These are phyloP conservation scores for Dipteronia sinensis DNA, from an alignment of 345 rosid genomes.

Conservation along the genomic window DNA sequence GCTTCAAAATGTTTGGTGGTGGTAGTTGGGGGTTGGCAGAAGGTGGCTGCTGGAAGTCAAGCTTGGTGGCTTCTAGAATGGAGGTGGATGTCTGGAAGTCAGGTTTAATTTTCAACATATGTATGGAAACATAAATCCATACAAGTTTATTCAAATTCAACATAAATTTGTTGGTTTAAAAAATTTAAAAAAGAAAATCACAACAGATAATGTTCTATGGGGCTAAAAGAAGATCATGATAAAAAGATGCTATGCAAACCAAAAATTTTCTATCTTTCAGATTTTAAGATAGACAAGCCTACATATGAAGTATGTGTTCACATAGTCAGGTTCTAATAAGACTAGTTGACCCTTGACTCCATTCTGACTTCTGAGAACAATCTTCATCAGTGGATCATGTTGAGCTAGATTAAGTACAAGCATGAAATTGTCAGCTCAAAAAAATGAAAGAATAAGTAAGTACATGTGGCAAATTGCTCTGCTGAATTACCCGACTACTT, in stretches of 20 bases:
- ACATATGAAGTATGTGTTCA: not conserved
- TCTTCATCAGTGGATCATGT: conserved; percentile 1
- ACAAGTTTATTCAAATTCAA: not conserved
- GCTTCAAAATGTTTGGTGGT: too few relatives aligned
- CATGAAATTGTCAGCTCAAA: not conserved
- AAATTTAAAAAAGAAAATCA: too few relatives aligned
- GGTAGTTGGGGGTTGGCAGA: too few relatives aligned
- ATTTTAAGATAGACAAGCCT: not conserved
- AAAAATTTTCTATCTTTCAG: not conserved
- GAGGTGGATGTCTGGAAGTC: too few relatives aligned
- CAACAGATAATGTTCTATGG: too few relatives aligned
- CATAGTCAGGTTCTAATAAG: not conserved
- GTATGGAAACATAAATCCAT: not conserved
- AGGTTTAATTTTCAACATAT: too few relatives aligned
- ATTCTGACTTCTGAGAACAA: not conserved
- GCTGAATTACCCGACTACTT: conserved; percentile 48
- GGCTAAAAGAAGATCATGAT: too few relatives aligned
- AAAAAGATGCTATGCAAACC: too few relatives aligned
- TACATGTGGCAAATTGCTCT: not conserved
- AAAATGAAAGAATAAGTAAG: not conserved
- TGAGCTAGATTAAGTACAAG: conserved; percentile 6
- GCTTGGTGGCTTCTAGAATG: too few relatives aligned
- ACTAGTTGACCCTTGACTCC: not conserved
- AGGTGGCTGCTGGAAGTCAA: too few relatives aligned
- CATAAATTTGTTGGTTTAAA: too few relatives aligned